phyloP scores from a whole-genome alignment of 768 basidiomycete genomes.

The Hericium alpestre region DNA sequence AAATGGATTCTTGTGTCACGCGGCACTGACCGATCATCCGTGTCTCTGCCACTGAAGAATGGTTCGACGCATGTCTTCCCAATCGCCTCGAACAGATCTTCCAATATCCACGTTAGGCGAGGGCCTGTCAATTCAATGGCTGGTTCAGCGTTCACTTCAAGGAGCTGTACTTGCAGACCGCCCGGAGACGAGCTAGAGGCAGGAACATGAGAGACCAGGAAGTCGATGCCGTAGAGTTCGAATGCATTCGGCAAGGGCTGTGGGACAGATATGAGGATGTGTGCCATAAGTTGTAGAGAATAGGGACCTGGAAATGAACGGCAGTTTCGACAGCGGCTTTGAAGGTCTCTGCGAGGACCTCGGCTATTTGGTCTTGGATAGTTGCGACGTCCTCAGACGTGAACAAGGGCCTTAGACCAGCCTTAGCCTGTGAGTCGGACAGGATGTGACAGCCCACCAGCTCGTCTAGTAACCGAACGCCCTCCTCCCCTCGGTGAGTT shows the following conservation, averaged over 20 bases:
- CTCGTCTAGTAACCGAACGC: conserved; percentile 74
- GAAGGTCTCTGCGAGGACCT: conserved; percentile 70
- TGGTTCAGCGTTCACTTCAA: conserved; percentile 93
- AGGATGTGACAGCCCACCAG: conserved; percentile 56
- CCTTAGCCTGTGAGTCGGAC: conserved; percentile 11
- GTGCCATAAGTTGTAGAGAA: background rate
- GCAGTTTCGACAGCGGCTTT: conserved; percentile 76
- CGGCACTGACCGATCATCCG: conserved; percentile 29
- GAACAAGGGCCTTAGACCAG: conserved; percentile 14
- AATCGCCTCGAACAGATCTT: conserved; percentile 69
- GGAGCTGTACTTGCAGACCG: conserved; percentile 52
- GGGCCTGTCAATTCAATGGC: conserved; percentile 90
- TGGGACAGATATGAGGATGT: background rate
- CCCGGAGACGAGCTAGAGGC: conserved; percentile 12
- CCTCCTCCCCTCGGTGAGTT: conserved; percentile 48
- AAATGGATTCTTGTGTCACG: conserved; percentile 46
- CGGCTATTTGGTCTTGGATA: conserved; percentile 54
- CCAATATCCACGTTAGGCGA: conserved; percentile 68
- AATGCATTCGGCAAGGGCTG: conserved; percentile 87
- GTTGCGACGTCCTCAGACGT: conserved; percentile 29
- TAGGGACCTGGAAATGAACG: conserved; percentile 70
- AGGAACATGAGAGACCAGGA: conserved; percentile 50
- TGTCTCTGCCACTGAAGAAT: conserved; percentile 31
- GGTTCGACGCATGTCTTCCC: conserved; percentile 60
- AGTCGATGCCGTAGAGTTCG: conserved; percentile 91